A percentile compares a stretch with the other conserved stretches of the same genome.
phyloP scores from a whole-genome alignment of 176 grass and related monocot species.

The Luzula sylvatica region DNA sequence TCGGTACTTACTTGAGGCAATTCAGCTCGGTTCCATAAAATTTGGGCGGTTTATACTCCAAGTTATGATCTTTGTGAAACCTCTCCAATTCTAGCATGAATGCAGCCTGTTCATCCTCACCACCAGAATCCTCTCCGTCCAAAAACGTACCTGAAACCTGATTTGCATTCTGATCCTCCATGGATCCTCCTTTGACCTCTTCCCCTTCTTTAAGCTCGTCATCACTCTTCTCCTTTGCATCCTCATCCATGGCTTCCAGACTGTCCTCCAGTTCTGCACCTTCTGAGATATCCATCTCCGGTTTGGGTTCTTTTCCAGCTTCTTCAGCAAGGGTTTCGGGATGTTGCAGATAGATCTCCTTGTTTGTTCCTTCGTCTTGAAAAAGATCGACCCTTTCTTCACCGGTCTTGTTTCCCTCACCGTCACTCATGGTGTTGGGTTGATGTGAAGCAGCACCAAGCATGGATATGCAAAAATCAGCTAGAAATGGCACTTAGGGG shows the following conservation, averaged over 20 bases:
- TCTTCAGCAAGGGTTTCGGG: slow-evolving; percentile 8
- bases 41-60: slow-evolving; percentile 97
- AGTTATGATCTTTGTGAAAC: slow-evolving; percentile 59
- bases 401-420: slow-evolving; percentile 20
- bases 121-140: slow-evolving; percentile 79
- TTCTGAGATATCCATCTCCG: slow-evolving; percentile 20
- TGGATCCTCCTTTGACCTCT: slow-evolving; percentile 12
- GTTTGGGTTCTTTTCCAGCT: slow-evolving; percentile 24
- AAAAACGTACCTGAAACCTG: slow-evolving; percentile 46
- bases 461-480: too few relatives aligned
- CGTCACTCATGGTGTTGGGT: slow-evolving; percentile 24
- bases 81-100: slow-evolving; percentile 92
- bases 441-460: too few relatives aligned
- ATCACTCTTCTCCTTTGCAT: slow-evolving; percentile 20
- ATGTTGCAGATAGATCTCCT: slow-evolving; percentile 26
- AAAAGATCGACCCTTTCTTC: slow-evolving; percentile 24
- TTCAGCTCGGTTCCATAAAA: slow-evolving; percentile 97
- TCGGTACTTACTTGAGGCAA: slow-evolving; percentile 75
- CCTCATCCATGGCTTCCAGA: slow-evolving; percentile 33
- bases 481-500: slow-evolving; percentile 7
- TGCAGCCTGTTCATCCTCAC: slow-evolving; percentile 78
- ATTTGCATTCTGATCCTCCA: slow-evolving; percentile 42
- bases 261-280: neutral
- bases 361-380: slow-evolving; percentile 15
- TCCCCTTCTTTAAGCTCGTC: neutral